Evolutionary conservation across 305 asterid species (phyloP), one percentile per base, ranked within the genome.

Genomic region (Nicotiana rustica): DNA sequence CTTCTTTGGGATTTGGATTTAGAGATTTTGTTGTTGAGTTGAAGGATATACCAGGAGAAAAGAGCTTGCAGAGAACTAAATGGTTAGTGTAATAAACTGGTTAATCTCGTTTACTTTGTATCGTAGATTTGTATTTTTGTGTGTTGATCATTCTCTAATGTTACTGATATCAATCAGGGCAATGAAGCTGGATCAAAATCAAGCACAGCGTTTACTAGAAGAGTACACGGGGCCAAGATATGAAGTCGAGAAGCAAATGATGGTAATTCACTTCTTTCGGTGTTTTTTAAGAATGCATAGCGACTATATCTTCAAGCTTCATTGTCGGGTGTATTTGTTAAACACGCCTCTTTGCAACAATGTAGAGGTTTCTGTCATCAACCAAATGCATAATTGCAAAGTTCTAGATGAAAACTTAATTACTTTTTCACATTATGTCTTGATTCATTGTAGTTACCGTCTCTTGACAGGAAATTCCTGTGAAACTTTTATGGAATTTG

Each of bases 11-110:
- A 49, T 33, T 47, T 70, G 91, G 92, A 36, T 12, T 31, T 79
- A 89, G 88, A 86, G 95, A 95, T 88, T 95, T 93, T 81, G 82
- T 95, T 60, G 97, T 96, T 83, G 97, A 94, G 85, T 91, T 96
- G 91, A 91, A 95, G 81, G 98, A 96, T 80, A 93, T 89, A 33
- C 97, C 97, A 1, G 99, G 99, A 2, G 93, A 90, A 61, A 93
- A 86, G 88, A 88, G 92, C 82, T 92, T 95, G 93, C 98, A 95
- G 86, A 89, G 87, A 81, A 92, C 97, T 70, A 95, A 90, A 86
- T 96, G 99, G 99, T 96, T 90, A 87, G 91, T 89, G 75, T 83
- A 44, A 66, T 84, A 66, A 67, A 75, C 52, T 67, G 62, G 66
- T 55, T 67, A 76, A 78, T 79, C 82, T 81, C 36, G 33, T 82